These are phyloP conservation scores for Camelina laxa DNA, from an alignment of 345 rosid species.

Conservation along the genomic window DNA sequence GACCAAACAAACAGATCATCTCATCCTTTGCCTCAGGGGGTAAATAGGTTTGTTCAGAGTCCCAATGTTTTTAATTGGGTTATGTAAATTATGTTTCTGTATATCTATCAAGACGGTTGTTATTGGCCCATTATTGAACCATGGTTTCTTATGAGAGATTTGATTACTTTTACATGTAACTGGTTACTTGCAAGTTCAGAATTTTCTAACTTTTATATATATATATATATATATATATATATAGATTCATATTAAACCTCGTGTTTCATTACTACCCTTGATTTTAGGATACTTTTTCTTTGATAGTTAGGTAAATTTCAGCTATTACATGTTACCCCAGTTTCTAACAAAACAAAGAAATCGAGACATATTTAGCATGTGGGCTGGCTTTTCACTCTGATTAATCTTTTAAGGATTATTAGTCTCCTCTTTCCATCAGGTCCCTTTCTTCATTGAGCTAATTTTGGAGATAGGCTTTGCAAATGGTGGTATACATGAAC, in stretches of 20 bases:
- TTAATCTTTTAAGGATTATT: neutral
- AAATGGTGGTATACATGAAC: constrained; percentile 29
- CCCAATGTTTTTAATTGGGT: constrained; percentile 74
- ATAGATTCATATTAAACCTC: neutral
- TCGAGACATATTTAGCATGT: neutral
- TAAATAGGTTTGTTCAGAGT: constrained; percentile 99
- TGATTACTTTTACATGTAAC: constrained; percentile 47
- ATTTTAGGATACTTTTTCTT: constrained; percentile 13
- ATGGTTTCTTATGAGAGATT: constrained; percentile 43
- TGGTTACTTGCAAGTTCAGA: constrained; percentile 42
- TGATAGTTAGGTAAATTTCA: constrained; percentile 9
- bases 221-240: constrained; percentile 7
- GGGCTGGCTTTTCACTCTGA: constrained; percentile 14
- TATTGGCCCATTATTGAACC: constrained; percentile 34
- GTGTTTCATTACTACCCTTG: constrained; percentile 12
- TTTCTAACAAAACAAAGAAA: neutral
- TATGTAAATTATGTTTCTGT: constrained; percentile 55
- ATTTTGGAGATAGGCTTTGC: constrained; percentile 25
- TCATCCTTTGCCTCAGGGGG: constrained; percentile 92
- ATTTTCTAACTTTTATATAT: constrained; percentile 16
- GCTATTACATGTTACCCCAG: neutral
- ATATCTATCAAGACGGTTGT: constrained; percentile 56
- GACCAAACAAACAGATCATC: constrained; percentile 69
- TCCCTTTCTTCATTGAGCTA: constrained; percentile 11
- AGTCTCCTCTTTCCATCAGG: constrained; percentile 18